A percentile compares a stretch with the other conserved stretches of the same genome.
phyloP scores from a whole-genome alignment of 768 basidiomycete genomes.

The Boletus eberwhitei region DNA sequence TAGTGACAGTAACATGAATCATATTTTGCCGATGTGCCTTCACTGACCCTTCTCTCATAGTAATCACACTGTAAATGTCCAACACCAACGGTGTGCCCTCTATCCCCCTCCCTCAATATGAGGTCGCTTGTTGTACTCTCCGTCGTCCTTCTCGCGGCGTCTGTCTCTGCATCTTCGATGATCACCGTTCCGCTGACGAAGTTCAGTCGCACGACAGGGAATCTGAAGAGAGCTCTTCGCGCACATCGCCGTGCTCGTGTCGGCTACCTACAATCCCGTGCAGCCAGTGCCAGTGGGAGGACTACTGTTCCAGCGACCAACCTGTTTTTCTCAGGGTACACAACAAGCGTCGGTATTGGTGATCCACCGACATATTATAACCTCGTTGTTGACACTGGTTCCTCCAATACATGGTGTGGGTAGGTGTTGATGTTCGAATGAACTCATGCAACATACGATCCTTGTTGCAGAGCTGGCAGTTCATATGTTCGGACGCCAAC shows the following conservation, averaged over 20 bases:
- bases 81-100: too few relatives aligned
- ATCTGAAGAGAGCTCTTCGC: slow-evolving; percentile 15
- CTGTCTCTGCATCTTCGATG: slow-evolving; percentile 3
- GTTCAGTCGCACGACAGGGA: background rate
- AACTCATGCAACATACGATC: background rate
- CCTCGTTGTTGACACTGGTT: slow-evolving; percentile 33
- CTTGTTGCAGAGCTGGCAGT: slow-evolving; percentile 15
- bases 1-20: too few relatives aligned
- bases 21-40: too few relatives aligned
- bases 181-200: slow-evolving; percentile 13
- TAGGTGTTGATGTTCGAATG: background rate
- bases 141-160: slow-evolving; percentile 4
- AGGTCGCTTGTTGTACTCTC: background rate
- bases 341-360: slow-evolving; percentile 25
- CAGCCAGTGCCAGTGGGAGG: background rate
- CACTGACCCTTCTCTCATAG: too few relatives aligned
- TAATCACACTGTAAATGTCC: too few relatives aligned
- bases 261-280: slow-evolving; percentile 1
- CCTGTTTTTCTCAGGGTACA: slow-evolving; percentile 14
- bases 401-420: slow-evolving; percentile 32
- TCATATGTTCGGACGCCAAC: slow-evolving; percentile 21
- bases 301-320: slow-evolving; percentile 17
- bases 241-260: slow-evolving; percentile 18
- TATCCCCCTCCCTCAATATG: slow-evolving; percentile 6
- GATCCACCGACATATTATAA: slow-evolving; percentile 27